Evolutionary conservation across 129 eudicot species (phyloP).

Genomic region (Centrapalus pauciflorus): DNA sequence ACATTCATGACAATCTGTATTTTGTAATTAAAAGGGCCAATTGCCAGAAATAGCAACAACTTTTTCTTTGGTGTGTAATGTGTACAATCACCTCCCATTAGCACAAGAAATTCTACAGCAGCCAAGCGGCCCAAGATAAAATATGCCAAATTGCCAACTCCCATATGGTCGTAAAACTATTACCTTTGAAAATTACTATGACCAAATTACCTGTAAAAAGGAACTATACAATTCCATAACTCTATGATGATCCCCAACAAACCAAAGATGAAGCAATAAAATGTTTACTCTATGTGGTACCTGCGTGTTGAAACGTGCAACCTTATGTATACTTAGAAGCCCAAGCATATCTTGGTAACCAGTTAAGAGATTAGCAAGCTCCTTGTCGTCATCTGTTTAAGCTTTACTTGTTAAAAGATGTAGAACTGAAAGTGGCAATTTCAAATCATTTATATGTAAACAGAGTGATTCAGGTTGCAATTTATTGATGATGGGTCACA

Average conservation of each 20-base stretch:
- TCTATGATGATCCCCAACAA: background rate
- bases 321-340: slow-evolving; percentile 78
- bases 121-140: too few relatives aligned
- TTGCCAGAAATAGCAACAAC: too few relatives aligned
- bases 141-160: too few relatives aligned
- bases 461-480: too few relatives aligned
- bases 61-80: too few relatives aligned
- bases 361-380: slow-evolving; percentile 81
- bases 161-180: background rate
- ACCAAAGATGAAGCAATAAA: background rate
- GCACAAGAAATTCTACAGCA: too few relatives aligned
- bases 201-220: background rate
- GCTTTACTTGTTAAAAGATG: slow-evolving; percentile 8
- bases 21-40: too few relatives aligned
- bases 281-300: slow-evolving; percentile 29
- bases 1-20: too few relatives aligned
- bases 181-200: background rate
- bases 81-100: too few relatives aligned
- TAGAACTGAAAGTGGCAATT: too few relatives aligned
- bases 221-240: background rate
- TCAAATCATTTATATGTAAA: too few relatives aligned
- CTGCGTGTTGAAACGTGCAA: slow-evolving; percentile 90
- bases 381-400: slow-evolving; percentile 92
- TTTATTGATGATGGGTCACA: too few relatives aligned
- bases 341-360: slow-evolving; percentile 99